Evolutionary conservation across 139 green algal species (phyloP).

Genomic region (Micractinium conductrix): DNA sequence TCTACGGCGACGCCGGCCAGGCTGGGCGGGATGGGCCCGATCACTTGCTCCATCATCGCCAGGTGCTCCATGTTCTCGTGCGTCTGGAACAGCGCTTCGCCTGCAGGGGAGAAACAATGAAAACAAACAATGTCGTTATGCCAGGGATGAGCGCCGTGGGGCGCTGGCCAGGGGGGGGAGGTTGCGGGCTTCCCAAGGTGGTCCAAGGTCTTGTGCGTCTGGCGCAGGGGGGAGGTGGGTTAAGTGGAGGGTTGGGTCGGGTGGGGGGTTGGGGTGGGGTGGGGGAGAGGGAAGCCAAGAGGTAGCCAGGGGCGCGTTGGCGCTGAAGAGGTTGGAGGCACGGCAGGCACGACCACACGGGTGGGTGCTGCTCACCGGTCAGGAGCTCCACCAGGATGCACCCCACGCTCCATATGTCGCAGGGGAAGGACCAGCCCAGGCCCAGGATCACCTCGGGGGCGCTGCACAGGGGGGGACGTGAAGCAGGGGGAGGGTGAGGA

Average conservation of each 20-base stretch:
- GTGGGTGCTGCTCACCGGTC: slow-evolving; percentile 67
- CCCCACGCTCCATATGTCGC: slow-evolving; percentile 95
- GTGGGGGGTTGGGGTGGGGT: no score
- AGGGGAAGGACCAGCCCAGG: slow-evolving; percentile 91
- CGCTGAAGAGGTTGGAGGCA: no score
- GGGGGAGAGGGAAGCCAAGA: no score
- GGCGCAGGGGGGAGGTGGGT: background rate
- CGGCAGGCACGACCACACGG: no score
- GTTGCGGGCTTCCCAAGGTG: background rate
- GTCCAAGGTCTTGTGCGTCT: background rate
- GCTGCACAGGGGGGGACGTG: slow-evolving; percentile 73
- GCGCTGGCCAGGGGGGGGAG: no score
- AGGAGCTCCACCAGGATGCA: slow-evolving; percentile 98
- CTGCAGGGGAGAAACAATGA: slow-evolving; percentile 38
- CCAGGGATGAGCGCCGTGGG: no score
- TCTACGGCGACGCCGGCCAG: slow-evolving; percentile 40
- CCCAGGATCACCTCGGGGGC: slow-evolving; percentile 97
- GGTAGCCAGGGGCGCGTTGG: no score
- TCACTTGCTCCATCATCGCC: slow-evolving; percentile 97
- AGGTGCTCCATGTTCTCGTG: slow-evolving; percentile 99
- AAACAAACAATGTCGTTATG: no score
- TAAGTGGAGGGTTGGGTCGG: no score
- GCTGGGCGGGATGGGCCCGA: slow-evolving; percentile 74
- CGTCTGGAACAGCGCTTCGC: slow-evolving; percentile 94
- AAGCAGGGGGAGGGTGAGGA: background rate